Base-by-base conservation (phyloP, 2,329 filamentous ascomycete genomes). In the Diaporthe eres region DNA sequence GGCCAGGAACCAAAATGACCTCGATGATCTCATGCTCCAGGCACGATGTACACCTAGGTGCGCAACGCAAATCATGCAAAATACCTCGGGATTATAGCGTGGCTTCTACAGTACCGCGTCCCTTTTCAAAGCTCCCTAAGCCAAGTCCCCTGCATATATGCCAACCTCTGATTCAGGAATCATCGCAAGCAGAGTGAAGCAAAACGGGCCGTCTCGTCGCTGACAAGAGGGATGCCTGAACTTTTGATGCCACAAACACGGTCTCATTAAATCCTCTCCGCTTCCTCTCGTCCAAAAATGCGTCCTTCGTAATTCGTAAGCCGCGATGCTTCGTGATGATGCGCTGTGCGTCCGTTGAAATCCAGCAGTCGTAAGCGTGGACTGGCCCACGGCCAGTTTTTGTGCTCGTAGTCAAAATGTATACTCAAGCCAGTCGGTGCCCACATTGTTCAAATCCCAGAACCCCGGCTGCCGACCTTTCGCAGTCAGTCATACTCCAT, bases 251-350 rank as follows among this genome's bases (percentile, higher is more conserved):
- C 34, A 53, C 15, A 28, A 39, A 39, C 17, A 53, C 19, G 31
- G 12, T 49, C 44, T 51, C 19, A 37, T n/a, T 51, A 68, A 37
- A 37, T 6, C 12, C 7, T 28, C 13, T 19, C 28, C 44, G 22
- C 22, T 37, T 17, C 31, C 12, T 68, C 47, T 42, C 47, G 47
- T 28, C 63, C 44, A 42, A 68, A 61, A 68, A 53, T 68, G 65
- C 47, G 22, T 68, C 49, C 22, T 39, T 68, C 65, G 65, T 68
- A 34, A 68, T 53, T 68, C 65, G 47, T 68, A 68, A 68, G 44
- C 49, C 47, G 47, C 65, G n/a, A 68, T 68, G 31, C 31, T 39
- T 53, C 47, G n/a, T 68, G 47, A 42, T 68, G n/a, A 39, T 68
- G 65, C 22, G 12, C 17, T 51, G 25, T 53, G 47, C 53, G 22